Evolutionary conservation across 352 stramenopile genomes (phyloP).

Genomic region (Phytophthora constricta): DNA sequence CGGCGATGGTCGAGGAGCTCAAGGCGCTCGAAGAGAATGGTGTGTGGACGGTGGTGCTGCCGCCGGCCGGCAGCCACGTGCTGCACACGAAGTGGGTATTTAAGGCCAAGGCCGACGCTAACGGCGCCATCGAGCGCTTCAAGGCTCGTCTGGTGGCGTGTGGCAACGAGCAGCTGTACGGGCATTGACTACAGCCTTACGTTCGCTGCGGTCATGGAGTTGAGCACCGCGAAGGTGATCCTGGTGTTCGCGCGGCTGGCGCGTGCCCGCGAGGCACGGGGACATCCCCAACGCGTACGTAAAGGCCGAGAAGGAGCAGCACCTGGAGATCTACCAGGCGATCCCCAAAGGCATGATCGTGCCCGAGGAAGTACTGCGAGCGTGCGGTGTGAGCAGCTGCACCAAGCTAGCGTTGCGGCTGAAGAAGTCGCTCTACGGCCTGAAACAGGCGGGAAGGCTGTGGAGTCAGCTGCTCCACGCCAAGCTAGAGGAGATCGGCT

Average conservation of each 20-base stretch:
- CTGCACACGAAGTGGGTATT: conserved; percentile 19
- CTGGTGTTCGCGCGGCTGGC: conserved; percentile 9
- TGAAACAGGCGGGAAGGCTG: neutral
- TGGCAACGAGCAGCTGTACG: conserved; percentile 25
- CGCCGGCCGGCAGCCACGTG: neutral
- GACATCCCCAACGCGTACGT: conserved; percentile 43
- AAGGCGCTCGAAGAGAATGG: conserved; percentile 9
- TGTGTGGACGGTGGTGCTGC: neutral
- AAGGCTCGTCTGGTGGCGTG: conserved; percentile 24
- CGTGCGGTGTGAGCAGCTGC: neutral
- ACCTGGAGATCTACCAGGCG: conserved; percentile 28
- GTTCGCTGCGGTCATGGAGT: conserved; percentile 32
- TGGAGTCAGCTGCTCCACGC: conserved; percentile 6
- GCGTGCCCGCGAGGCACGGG: conserved; percentile 21
- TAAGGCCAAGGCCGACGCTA: neutral
- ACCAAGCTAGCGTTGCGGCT: neutral
- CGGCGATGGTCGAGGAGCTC: neutral
- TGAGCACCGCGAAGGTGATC: conserved; percentile 19
- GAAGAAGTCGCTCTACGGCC: neutral
- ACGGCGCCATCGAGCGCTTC: conserved; percentile 19
- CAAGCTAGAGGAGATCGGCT: conserved; percentile 2
- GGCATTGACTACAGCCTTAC: conserved; percentile 23
- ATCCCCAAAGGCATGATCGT: conserved; percentile 13
- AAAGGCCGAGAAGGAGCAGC: conserved; percentile 20
- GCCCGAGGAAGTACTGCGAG: neutral